Evolutionary conservation across 2,329 filamentous ascomycete species (phyloP), one percentile per base, ranked within the genome.

Genomic region (Zelopaecilomyces penicillatus): DNA sequence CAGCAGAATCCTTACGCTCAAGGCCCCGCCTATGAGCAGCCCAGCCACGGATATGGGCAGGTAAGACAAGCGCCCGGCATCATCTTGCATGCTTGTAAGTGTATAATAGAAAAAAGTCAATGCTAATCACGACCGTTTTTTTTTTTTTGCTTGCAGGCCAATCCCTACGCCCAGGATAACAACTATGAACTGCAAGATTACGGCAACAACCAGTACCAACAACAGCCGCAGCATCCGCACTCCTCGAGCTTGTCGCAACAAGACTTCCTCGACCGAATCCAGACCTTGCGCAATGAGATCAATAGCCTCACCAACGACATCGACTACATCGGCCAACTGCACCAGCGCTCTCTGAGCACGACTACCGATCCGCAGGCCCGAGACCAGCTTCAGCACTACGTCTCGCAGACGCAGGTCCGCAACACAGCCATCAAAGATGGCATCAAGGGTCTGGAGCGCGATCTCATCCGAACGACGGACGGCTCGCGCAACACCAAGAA

Each of bases 361-460:
- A 12, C 32, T 34, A 74, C 81, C 46, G 83, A 87, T 61, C 66
- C 67, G 37, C 60, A 65, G 33, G 71, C 75, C 41, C 68, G 68
- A 42, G 65, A 71, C 40, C 76, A 80, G 64, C 73, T 87, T 27
- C 82, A 90, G 63, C 71, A 75, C 55, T 72, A 84, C 43, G 76
- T 87, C 45, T 71, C 80, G 38, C 73, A 86, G 54, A 88, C 85
- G 5, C 82, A 87, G 62, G 68, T 81, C 52, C 76, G 82, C 57
- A 88, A 86, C 67, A 81, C 77, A n/a, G 72, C 76, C 52, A 87
- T 91, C 70, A 83, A 85, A 60, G 82, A 87, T 59, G 80, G 86
- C 66, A 85, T 91, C 70, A 86, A 85, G 64, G 77, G 76, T 54
- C 73, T 91, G 44, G 85, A 89, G 66, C 71, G 68, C 49, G 86